Base-by-base conservation (phyloP, 495 filamentous ascomycete species). In the Thermochaetoides thermophila region DNA sequence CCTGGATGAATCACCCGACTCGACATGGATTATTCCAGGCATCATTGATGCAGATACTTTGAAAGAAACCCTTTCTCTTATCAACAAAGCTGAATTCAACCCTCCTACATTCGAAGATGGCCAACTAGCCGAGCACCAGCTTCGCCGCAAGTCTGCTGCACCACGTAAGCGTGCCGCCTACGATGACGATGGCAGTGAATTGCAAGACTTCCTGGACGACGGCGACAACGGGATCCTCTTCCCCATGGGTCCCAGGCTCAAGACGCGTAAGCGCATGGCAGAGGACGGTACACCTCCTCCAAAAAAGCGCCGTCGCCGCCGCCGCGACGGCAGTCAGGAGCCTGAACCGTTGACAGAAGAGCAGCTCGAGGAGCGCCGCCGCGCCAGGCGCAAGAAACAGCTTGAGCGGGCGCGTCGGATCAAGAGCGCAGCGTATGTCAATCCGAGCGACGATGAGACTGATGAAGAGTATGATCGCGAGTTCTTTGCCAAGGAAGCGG, bases 341-440 rank as follows among this genome's bases (percentile, higher is more conserved):
- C 44, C 60, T 1, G 69, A 75, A 31, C 68, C 57, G 12, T 30
- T 38, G 2, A 39, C 45, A 2, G 52, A 66, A n/a, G 63, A 57
- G 29, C 41, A 54, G 7, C 42, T 55, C 8, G 57, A 55, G 25
- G 64, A 56, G 31, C 54, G 52, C 21, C 67, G 63, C 23, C 63
- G 63, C 8, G 59, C 62, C 11, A 59, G 64, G n/a, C 69, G 70
- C 40, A 52, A 68, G 31, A 63, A 65, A 27, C 63, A 81, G 39
- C 55, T 69, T 14, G 76, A 74, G 34, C 78, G 81, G 49, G 63
- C 69, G 36, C 61, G 61, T 13, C 78, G 78, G 50, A 81, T 92
- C 52, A 95, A 94, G 64, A 85, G 78, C 49, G 72, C 73, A 13
- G 54, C 87, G 24, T 91, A 73, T 51, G 78, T 97, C 22, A 66